phyloP scores from a whole-genome alignment of 305 asterid species.

The Plantago coronopus region DNA sequence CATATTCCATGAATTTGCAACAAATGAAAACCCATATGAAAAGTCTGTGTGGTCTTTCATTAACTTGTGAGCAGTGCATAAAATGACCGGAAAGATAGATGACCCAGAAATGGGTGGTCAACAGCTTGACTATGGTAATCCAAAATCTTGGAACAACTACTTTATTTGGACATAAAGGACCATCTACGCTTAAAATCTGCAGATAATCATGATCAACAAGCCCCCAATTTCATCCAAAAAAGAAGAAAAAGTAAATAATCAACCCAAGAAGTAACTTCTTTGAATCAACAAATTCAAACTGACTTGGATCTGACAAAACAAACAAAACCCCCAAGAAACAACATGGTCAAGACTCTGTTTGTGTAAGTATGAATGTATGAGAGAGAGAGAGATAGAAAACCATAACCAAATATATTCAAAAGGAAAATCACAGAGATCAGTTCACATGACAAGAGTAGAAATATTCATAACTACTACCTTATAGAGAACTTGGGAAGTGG shows the following conservation, averaged over 20 bases:
- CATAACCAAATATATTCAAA: slow-evolving; percentile 15
- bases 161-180: slow-evolving; percentile 21
- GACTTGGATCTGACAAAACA: slow-evolving; percentile 49
- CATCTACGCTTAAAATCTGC: slow-evolving; percentile 28
- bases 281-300: slow-evolving; percentile 17
- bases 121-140: slow-evolving; percentile 27
- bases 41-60: not conserved
- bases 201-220: slow-evolving; percentile 27
- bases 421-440: not conserved
- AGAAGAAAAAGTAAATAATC: slow-evolving; percentile 9
- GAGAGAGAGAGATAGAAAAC: slow-evolving; percentile 15
- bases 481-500: slow-evolving; percentile 72
- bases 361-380: slow-evolving; percentile 1
- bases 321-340: slow-evolving; percentile 25
- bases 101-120: slow-evolving; percentile 23
- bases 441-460: slow-evolving; percentile 1
- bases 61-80: slow-evolving; percentile 28
- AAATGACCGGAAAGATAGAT: slow-evolving; percentile 38
- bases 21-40: no score
- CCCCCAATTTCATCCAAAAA: slow-evolving; percentile 24
- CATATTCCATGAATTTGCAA: no score
- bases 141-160: slow-evolving; percentile 17
- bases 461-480: slow-evolving; percentile 47
- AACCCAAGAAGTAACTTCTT: slow-evolving; percentile 5
- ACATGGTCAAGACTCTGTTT: slow-evolving; percentile 13